Conservation (phyloP, 768 basidiomycete species). For the Collybia sordida region DNA sequence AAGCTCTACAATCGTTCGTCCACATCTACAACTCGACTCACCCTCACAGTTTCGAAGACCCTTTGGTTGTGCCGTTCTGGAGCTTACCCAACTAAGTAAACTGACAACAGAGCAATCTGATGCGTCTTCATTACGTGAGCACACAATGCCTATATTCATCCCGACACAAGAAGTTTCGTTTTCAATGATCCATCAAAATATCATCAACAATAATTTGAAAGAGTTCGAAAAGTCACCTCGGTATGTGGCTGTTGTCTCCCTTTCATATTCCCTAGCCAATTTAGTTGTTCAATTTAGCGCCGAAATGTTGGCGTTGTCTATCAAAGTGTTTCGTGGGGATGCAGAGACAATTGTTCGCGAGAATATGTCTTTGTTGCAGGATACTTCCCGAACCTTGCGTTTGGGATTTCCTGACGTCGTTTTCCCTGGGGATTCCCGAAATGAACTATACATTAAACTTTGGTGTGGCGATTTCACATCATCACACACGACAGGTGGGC, state of each 20-base stretch:
- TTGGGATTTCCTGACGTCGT: slow-evolving; percentile 97
- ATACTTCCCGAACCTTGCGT: slow-evolving; percentile 77
- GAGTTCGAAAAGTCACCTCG: slow-evolving; percentile 83
- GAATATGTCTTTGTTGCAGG: slow-evolving; percentile 81
- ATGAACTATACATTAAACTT: slow-evolving; percentile 94
- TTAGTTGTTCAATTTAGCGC: slow-evolving; percentile 49
- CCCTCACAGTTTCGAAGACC: slow-evolving; percentile 71
- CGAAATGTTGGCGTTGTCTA: slow-evolving; percentile 80
- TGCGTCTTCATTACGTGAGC: slow-evolving; percentile 65
- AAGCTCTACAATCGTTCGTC: slow-evolving; percentile 13
- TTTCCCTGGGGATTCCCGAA: slow-evolving; percentile 88
- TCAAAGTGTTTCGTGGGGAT: slow-evolving; percentile 89
- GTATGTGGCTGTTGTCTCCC: slow-evolving; percentile 37
- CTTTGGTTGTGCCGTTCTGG: slow-evolving; percentile 94
- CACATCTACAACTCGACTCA: slow-evolving; percentile 26
- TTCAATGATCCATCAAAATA: slow-evolving; percentile 93
- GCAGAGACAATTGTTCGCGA: slow-evolving; percentile 72
- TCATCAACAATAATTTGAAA: slow-evolving; percentile 74
- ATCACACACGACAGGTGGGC: slow-evolving; percentile 44
- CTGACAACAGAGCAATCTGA: slow-evolving; percentile 66
- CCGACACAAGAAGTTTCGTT: slow-evolving; percentile 84
- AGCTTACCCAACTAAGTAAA: slow-evolving; percentile 72
- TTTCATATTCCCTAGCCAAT: neutral
- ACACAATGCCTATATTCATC: slow-evolving; percentile 85
- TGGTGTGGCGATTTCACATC: slow-evolving; percentile 89